These are phyloP conservation scores for Fusarium penzigii DNA, from an alignment of 2,329 filamentous ascomycete species.

Conservation along the genomic window DNA sequence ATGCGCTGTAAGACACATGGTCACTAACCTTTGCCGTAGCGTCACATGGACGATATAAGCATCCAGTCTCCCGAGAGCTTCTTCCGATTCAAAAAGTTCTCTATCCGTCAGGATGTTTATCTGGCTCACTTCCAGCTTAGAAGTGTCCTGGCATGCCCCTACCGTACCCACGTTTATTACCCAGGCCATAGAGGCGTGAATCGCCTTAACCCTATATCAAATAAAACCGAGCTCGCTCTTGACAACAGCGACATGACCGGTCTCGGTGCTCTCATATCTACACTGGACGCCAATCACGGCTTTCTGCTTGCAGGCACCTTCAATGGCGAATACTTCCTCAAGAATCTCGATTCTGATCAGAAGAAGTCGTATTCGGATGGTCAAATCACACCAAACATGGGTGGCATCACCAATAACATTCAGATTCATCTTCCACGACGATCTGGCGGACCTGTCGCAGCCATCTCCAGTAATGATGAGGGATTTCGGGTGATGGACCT, in stretches of 20 bases:
- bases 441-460: slow-evolving; percentile 54
- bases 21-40: slow-evolving; percentile 14
- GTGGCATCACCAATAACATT: slow-evolving; percentile 66
- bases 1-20: background rate
- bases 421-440: slow-evolving; percentile 57
- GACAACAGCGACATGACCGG: slow-evolving; percentile 41
- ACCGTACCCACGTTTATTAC: slow-evolving; percentile 58
- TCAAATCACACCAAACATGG: slow-evolving; percentile 47
- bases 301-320: slow-evolving; percentile 63
- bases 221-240: slow-evolving; percentile 46
- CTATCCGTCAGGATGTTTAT: slow-evolving; percentile 53
- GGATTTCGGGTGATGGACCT: slow-evolving; percentile 61
- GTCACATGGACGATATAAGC: slow-evolving; percentile 21
- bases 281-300: slow-evolving; percentile 53
- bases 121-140: slow-evolving; percentile 68
- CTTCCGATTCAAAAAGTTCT: slow-evolving; percentile 60
- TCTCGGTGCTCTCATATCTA: slow-evolving; percentile 47
- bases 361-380: slow-evolving; percentile 42
- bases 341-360: slow-evolving; percentile 45
- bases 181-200: slow-evolving; percentile 51
- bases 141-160: slow-evolving; percentile 60
- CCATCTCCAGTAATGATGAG: slow-evolving; percentile 64
- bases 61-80: slow-evolving; percentile 48
- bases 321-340: slow-evolving; percentile 55
- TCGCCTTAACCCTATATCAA: slow-evolving; percentile 53